Conservation (phyloP, 2,329 filamentous ascomycete species). For the Fusarium sambucinum region DNA sequence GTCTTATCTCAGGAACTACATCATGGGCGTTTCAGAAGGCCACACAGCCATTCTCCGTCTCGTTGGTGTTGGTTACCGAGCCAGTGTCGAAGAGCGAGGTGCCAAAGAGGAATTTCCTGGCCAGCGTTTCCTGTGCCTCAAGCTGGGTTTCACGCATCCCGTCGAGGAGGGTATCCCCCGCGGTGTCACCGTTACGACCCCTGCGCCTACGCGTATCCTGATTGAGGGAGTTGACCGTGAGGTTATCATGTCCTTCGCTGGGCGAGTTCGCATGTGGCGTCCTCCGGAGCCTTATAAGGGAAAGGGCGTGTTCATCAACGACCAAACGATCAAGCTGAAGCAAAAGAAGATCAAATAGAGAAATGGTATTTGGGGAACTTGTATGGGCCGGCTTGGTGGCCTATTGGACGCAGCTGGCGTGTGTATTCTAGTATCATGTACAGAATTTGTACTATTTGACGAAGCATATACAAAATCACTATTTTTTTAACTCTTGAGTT, state of each 20-base stretch:
- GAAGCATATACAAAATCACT: constrained; percentile 48
- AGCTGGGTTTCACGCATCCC: constrained; percentile 96
- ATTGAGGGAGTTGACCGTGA: constrained; percentile 90
- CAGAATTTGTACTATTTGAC: constrained; percentile 50
- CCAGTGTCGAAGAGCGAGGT: constrained; percentile 82
- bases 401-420: constrained; percentile 45
- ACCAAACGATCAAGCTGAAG: constrained; percentile 98
- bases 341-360: constrained; percentile 93
- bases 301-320: constrained; percentile 98
- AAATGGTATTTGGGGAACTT: constrained; percentile 12
- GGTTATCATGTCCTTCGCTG: constrained; percentile 90
- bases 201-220: constrained; percentile 90
- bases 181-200: constrained; percentile 87
- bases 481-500: constrained; percentile 38
- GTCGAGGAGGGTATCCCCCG: constrained; percentile 87
- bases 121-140: constrained; percentile 90
- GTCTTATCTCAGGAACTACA: constrained; percentile 89
- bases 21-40: constrained; percentile 94
- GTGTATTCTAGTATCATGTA: constrained; percentile 50
- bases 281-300: constrained; percentile 98
- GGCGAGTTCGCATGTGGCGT: constrained; percentile 88
- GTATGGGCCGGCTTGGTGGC: constrained; percentile 22
- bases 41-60: constrained; percentile 93
- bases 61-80: constrained; percentile 95
- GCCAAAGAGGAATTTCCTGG: constrained; percentile 81